A percentile compares a stretch with the other conserved stretches of the same genome.
Evolutionary conservation across 441 rosid genomes (phyloP).

Genomic region (Sinapis alba): DNA sequence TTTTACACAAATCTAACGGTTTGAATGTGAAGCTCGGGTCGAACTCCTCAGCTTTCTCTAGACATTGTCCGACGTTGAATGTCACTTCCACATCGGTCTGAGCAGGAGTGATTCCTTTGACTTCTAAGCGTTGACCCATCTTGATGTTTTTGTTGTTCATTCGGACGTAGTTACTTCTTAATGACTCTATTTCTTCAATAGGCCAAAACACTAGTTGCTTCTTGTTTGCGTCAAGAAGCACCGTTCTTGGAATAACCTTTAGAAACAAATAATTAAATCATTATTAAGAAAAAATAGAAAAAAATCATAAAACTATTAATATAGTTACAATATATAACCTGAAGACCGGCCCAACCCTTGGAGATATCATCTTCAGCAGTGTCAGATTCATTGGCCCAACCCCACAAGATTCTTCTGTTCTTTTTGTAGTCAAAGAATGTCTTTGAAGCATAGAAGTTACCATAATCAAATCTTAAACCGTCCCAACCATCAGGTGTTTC

Average conservation of each 20-base stretch:
- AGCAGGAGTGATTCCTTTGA: conserved; percentile 67
- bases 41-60: conserved; percentile 66
- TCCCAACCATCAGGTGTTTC: conserved; percentile 66
- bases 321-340: conserved; percentile 44
- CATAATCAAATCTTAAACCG: conserved; percentile 81
- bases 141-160: conserved; percentile 40
- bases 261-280: background rate
- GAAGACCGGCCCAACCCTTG: conserved; percentile 92
- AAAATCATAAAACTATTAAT: background rate
- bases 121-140: conserved; percentile 51
- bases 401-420: conserved; percentile 67
- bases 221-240: conserved; percentile 60
- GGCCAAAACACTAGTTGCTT: conserved; percentile 81
- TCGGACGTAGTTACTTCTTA: conserved; percentile 45
- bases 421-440: conserved; percentile 67
- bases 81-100: conserved; percentile 91
- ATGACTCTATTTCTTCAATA: conserved; percentile 53
- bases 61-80: conserved; percentile 49
- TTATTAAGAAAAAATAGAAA: background rate
- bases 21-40: conserved; percentile 55
- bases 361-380: conserved; percentile 33
- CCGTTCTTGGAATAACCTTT: conserved; percentile 69
- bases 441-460: conserved; percentile 88
- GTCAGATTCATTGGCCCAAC: conserved; percentile 95
- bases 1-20: conserved; percentile 59